Base-by-base conservation (phyloP, 192 early-diverging fungal genomes). In the Phycomyces blakesleeanus region DNA sequence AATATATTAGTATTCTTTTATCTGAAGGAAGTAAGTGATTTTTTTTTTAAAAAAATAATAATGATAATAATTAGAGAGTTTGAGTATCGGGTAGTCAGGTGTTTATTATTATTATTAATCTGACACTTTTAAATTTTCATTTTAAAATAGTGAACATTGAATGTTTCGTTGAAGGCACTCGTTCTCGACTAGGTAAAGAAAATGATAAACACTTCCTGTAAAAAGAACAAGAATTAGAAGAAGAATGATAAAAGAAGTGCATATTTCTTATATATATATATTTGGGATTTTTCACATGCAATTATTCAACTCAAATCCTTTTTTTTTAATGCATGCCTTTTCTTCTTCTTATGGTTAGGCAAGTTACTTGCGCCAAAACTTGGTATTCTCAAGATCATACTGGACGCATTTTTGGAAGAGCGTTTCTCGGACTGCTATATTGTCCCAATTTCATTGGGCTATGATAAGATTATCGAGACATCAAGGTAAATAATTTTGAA, bases 391-490 rank as follows among this genome's bases (percentile, higher is more conserved):
- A 93, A 93, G 72, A 89, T 93, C 50, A 72, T 93, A 9, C 62
- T 91, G 68, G 90, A 92, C n/a, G 80, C 86, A 26, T 76, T 93
- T 37, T 61, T 87, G 2, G 71, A 73, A 1, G 78, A 82, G 15
- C 68, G 83, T 15, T 79, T 85, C 18, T 67, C 76, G 14, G 91
- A 93, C 57, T 85, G 82, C 50, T 82, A 86, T 49, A 76, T 93
- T 49, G 89, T 92, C 0, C 91, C 91, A 3, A 87, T 93, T 69
- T 85, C 81, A 27, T 85, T 93, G 57, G 90, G 90, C 15, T 93
- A 93, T 66, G 91, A 91, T 61, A 93, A 91, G 71, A 84, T 85
- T 16, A 91, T 93, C 57, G 91, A 93, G 64, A 92, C 88, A 0
- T 83, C 83, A 61, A 62, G 49, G 60, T 62, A 52, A 49, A n/a